These are phyloP conservation scores for Corymbia calophylla DNA, from an alignment of 441 rosid genomes.

Conservation along the genomic window DNA sequence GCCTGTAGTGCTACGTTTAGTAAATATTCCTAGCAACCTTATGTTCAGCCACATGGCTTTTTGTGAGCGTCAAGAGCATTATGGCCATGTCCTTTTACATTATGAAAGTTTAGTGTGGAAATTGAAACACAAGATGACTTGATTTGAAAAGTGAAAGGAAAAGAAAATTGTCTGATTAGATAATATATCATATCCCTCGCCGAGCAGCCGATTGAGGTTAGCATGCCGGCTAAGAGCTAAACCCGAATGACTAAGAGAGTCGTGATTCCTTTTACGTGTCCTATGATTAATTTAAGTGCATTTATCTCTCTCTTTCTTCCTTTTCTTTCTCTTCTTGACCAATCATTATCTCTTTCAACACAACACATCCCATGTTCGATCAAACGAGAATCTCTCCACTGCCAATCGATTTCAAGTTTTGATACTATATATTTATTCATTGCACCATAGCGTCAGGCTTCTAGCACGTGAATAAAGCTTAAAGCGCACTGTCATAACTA, in stretches of 20 bases:
- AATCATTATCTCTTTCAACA: background rate
- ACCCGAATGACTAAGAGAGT: background rate
- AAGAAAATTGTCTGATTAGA: background rate
- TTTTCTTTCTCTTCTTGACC: background rate
- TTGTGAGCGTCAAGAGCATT: background rate
- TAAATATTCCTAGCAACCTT: background rate
- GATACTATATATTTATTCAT: background rate
- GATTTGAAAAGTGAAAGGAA: background rate
- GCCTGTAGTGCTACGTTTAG: background rate
- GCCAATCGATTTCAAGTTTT: background rate
- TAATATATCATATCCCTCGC: background rate
- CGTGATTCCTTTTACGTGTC: background rate
- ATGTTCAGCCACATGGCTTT: background rate
- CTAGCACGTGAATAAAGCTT: background rate
- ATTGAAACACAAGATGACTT: background rate
- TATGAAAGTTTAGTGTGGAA: background rate
- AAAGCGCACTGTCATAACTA: background rate
- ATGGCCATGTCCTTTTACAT: background rate
- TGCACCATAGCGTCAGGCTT: background rate
- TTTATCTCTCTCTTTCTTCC: background rate
- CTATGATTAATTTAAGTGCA: background rate
- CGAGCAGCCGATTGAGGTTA: background rate
- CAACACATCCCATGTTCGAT: background rate
- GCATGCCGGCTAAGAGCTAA: background rate
- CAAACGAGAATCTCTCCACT: background rate